Evolutionary conservation across 2,329 filamentous ascomycete genomes (phyloP).

Genomic region (Botrytis porri): DNA sequence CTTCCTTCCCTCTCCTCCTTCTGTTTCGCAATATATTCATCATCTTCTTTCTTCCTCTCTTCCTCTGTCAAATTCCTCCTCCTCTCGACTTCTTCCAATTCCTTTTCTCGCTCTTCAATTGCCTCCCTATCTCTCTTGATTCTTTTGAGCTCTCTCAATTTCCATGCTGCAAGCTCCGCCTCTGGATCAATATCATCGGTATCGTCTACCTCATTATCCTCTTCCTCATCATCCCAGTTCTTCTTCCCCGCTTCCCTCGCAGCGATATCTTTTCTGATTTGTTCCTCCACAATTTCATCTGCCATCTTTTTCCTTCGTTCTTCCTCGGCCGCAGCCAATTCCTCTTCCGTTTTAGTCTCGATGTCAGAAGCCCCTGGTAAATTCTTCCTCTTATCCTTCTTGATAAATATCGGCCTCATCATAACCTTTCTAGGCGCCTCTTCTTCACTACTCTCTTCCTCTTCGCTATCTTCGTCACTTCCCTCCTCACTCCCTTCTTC

Average conservation of each 20-base stretch:
- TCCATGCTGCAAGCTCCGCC: constrained; percentile 90
- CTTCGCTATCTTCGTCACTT: constrained; percentile 34
- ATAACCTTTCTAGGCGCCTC: constrained; percentile 56
- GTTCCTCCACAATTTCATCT: constrained; percentile 80
- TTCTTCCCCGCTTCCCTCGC: constrained; percentile 74
- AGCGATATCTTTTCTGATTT: constrained; percentile 77
- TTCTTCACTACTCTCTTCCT: constrained; percentile 51
- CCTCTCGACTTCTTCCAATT: constrained; percentile 85
- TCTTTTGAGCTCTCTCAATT: constrained; percentile 83
- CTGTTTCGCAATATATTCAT: constrained; percentile 71
- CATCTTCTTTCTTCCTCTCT: constrained; percentile 82
- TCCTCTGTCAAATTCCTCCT: constrained; percentile 81
- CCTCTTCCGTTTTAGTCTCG: constrained; percentile 42
- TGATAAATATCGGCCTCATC: constrained; percentile 62
- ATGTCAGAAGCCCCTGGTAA: constrained; percentile 28
- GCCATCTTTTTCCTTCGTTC: constrained; percentile 66
- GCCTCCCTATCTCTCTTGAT: constrained; percentile 82
- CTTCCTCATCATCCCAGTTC: constrained; percentile 77
- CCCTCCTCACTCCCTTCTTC: constrained; percentile 38
- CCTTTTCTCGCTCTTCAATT: constrained; percentile 79
- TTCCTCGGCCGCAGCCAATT: constrained; percentile 53
- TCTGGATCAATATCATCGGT: constrained; percentile 83
- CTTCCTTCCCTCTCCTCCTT: constrained; percentile 52
- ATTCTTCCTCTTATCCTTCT: constrained; percentile 51
- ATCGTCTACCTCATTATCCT: constrained; percentile 77